Conservation (phyloP, 202 grass and related monocot genomes). For the Schoenoplectus tabernaemontani region DNA sequence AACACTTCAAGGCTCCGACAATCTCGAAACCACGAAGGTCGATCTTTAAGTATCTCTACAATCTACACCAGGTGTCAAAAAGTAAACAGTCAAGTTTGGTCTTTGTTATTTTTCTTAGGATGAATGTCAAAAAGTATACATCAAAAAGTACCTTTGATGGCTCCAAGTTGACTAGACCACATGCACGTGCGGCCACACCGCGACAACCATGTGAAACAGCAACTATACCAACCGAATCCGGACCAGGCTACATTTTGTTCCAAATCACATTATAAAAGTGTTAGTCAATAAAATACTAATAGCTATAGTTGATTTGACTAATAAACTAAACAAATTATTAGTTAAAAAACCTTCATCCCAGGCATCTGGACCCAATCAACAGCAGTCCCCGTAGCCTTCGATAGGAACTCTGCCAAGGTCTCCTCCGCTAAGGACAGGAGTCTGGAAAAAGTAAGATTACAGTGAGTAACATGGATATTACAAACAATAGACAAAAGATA, state of each 20-base stretch:
- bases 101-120: not conserved
- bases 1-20: slow-evolving; percentile 85
- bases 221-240: slow-evolving; percentile 98
- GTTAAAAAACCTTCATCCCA: slow-evolving; percentile 87
- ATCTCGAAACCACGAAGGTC: slow-evolving; percentile 82
- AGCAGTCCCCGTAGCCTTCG: slow-evolving; percentile 99
- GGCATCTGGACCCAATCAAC: slow-evolving; percentile 99
- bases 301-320: not conserved
- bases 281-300: not conserved
- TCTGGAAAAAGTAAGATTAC: slow-evolving; percentile 33
- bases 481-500: not conserved
- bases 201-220: slow-evolving; percentile 82
- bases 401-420: slow-evolving; percentile 97
- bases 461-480: not conserved
- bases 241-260: slow-evolving; percentile 71
- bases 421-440: slow-evolving; percentile 92
- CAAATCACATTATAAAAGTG: slow-evolving; percentile 9
- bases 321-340: not conserved
- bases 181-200: slow-evolving; percentile 90
- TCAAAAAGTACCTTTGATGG: slow-evolving; percentile 59
- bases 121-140: not conserved
- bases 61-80: slow-evolving; percentile 47
- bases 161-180: slow-evolving; percentile 97
- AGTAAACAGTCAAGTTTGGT: not conserved
- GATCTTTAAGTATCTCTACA: slow-evolving; percentile 87